phyloP scores from a whole-genome alignment of 2,329 filamentous ascomycete genomes.

The Monosporascus sp. region DNA sequence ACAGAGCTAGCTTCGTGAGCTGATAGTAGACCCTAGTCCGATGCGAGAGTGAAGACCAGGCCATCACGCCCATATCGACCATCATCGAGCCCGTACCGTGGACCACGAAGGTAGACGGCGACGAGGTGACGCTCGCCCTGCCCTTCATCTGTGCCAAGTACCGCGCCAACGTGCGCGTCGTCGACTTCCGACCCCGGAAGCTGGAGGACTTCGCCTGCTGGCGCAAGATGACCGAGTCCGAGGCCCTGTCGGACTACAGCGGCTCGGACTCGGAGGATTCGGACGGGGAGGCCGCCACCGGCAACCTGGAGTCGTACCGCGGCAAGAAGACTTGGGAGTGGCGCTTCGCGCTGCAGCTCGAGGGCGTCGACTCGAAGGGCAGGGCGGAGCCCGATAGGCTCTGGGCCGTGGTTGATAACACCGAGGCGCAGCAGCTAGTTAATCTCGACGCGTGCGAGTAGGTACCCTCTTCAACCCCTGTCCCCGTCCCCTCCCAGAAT shows the following conservation, averaged over 20 bases:
- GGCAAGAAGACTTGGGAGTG: slow-evolving; percentile 63
- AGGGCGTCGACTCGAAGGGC: slow-evolving; percentile 51
- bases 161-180: slow-evolving; percentile 64
- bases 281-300: slow-evolving; percentile 16
- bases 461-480: slow-evolving; percentile 2
- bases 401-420: slow-evolving; percentile 64
- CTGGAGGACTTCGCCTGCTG: slow-evolving; percentile 65
- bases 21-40: slow-evolving; percentile 32
- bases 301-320: slow-evolving; percentile 18
- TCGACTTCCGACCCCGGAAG: slow-evolving; percentile 70
- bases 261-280: slow-evolving; percentile 6
- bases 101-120: slow-evolving; percentile 36
- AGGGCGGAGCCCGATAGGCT: slow-evolving; percentile 41
- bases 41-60: slow-evolving; percentile 37
- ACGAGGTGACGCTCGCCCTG: slow-evolving; percentile 35
- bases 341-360: slow-evolving; percentile 74
- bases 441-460: slow-evolving; percentile 42
- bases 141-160: slow-evolving; percentile 75
- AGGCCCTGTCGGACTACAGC: slow-evolving; percentile 42
- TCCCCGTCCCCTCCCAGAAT: not conserved
- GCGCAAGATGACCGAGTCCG: slow-evolving; percentile 39
- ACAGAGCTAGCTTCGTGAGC: not conserved
- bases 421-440: slow-evolving; percentile 42
- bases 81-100: slow-evolving; percentile 35
- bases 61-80: slow-evolving; percentile 29